These are phyloP conservation scores for Kurtzmaniella quercitrusa DNA, from an alignment of 1,139 yeast genomes.

Conservation along the genomic window DNA sequence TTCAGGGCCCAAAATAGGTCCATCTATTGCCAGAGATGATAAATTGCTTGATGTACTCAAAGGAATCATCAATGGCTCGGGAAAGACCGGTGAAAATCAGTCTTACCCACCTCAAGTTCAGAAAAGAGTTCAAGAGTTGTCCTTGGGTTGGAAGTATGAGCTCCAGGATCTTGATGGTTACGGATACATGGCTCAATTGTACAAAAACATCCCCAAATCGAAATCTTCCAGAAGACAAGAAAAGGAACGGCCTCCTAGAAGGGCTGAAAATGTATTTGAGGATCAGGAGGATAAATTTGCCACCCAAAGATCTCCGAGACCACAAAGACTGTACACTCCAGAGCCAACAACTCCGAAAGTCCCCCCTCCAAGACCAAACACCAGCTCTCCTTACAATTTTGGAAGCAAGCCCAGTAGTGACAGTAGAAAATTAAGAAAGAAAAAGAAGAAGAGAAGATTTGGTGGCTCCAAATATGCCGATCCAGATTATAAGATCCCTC, in stretches of 20 bases:
- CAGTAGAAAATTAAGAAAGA: constrained; percentile 11
- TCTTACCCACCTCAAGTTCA: constrained; percentile 43
- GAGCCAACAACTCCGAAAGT: constrained; percentile 13
- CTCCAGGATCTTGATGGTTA: constrained; percentile 49
- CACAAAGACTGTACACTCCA: background rate
- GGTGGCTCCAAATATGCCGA: constrained; percentile 43
- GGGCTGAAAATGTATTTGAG: constrained; percentile 12
- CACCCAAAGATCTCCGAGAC: constrained; percentile 5
- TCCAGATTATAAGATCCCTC: constrained; percentile 57
- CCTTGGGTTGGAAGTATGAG: constrained; percentile 63
- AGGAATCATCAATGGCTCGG: constrained; percentile 37
- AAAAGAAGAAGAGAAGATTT: constrained; percentile 16
- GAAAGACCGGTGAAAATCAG: constrained; percentile 34
- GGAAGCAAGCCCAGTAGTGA: constrained; percentile 4
- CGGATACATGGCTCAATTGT: constrained; percentile 46
- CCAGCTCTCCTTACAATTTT: constrained; percentile 18
- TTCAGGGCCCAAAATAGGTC: constrained; percentile 51
- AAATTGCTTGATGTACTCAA: constrained; percentile 65
- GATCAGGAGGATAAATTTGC: constrained; percentile 8
- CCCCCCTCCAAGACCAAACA: constrained; percentile 29
- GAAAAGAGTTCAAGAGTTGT: constrained; percentile 42
- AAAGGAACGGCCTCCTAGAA: constrained; percentile 9
- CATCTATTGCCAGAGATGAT: constrained; percentile 62
- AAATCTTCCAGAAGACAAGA: constrained; percentile 7
- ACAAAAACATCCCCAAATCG: constrained; percentile 28